Base-by-base conservation (phyloP, 352 stramenopile species). In the Globisporangium okanoganense region DNA sequence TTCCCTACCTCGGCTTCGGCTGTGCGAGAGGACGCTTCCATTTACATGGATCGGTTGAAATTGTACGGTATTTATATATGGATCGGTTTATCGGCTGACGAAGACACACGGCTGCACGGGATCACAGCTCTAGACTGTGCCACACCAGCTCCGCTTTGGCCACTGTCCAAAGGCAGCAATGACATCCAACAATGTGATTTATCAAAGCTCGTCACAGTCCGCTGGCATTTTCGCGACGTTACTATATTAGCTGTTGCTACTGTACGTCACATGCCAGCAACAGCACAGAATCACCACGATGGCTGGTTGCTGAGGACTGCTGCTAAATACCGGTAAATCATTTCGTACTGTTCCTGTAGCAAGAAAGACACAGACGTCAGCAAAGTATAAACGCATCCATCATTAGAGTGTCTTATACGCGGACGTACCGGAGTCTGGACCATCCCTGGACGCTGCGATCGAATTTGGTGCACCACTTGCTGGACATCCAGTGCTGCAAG, bases 241-340 rank as follows among this genome's bases (percentile, higher is more conserved):
- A 36, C 13, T 8, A 36, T 33, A 8, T 14, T 40, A 38, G 14
- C 27, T 36, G 6, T 33, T 33, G 6, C 6, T 6, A 33, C 29
- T 33, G 6, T n/a, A 52, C 10, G 13, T 25, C 8, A 5, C 27
- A 20, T 24, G 6, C 9, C 38, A 35, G 18, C 27, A 31, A 31
- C 31, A 10, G 44, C 22, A 13, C 14, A 25, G 2, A 14, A 25
- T 87, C 64, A 91, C 79, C 81, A 91, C 16, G 73, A 65, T 56
- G 82, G 68, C 16, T 59, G 68, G 58, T 75, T 73, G 36, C 69
- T 79, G 35, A 91, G 47, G 31, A 92, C 71, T 29, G 76, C 79
- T 51, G 75, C 74, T 76, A 92, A 73, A 76, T 91, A 93, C 62
- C 73, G 70, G 69, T 93, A 92, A 61, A 94, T 85, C 83, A 94